Evolutionary conservation across 306 rosid genomes (phyloP).

Genomic region (Coriaria nepalensis): DNA sequence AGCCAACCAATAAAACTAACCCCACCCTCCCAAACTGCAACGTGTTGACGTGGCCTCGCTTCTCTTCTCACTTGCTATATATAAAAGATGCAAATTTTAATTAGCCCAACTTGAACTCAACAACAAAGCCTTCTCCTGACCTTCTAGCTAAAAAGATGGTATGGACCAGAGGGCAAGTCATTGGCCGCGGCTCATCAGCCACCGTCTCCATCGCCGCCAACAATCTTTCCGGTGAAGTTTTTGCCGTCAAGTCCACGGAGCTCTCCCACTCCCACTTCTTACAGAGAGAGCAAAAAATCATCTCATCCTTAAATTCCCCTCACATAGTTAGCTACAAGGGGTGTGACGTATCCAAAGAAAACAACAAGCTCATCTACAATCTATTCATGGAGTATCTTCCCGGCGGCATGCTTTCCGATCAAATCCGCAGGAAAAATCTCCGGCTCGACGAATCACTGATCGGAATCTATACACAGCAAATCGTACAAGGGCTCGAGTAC

Average conservation of each 20-base stretch:
- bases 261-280: slow-evolving; percentile 31
- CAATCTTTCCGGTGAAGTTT: slow-evolving; percentile 9
- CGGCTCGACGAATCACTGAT: slow-evolving; percentile 20
- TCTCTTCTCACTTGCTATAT: background rate
- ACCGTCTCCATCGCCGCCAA: slow-evolving; percentile 51
- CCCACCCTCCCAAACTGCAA: background rate
- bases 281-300: slow-evolving; percentile 43
- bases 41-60: too few species aligned
- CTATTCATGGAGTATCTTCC: slow-evolving; percentile 65
- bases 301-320: slow-evolving; percentile 49
- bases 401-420: slow-evolving; percentile 35
- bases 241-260: slow-evolving; percentile 70
- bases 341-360: slow-evolving; percentile 42
- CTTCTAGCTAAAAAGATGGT: slow-evolving; percentile 23
- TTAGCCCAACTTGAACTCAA: background rate
- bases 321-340: slow-evolving; percentile 49
- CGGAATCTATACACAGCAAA: slow-evolving; percentile 25
- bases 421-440: slow-evolving; percentile 24
- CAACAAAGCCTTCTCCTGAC: too few species aligned
- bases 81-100: background rate
- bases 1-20: slow-evolving; percentile 43
- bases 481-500: slow-evolving; percentile 48
- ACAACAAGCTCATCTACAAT: slow-evolving; percentile 37
- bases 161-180: slow-evolving; percentile 57
- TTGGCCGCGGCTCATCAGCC: slow-evolving; percentile 82